Evolutionary conservation across 257 asterid species (phyloP), one percentile per base, ranked within the genome.

Genomic region (Prunella vulgaris): DNA sequence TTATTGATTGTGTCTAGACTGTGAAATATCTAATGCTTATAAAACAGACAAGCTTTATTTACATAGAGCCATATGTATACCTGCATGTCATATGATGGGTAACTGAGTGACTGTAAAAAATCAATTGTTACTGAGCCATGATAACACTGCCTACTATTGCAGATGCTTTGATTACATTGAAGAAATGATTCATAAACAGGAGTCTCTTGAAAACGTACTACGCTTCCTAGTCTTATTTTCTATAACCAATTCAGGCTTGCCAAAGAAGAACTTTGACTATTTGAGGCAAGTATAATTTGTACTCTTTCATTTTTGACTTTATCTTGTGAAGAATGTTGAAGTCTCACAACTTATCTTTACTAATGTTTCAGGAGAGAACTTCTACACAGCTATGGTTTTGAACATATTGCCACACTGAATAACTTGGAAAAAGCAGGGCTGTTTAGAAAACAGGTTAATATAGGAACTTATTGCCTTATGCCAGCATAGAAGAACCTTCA

Each of bases 321-420:
- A 21, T 37, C 42, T 30, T 20, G 21, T 49, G 35, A 46, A 68
- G 30, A 46, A 7, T 49, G 46, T 53, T 69, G 12, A 30, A 28
- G 8, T 37, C 27, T 57, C 53, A 14, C 22, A 35, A 22, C 27
- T 58, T 52, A 27, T 30, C 56, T 60, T 75, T 74, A 38, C 64
- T 27, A 68, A 42, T 63, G 69, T 62, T 60, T 77, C 84, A 90
- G 99, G 94, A 87, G 93, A 77, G 99, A 93, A 80, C 72, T 93
- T 70, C 97, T 93, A 83, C 97, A 90, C 78, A 90, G 96, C 90
- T 93, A 93, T 82, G 99, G 99, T 57, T 91, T 87, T 66, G 99
- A 93, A 86, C 96, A 93, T 81, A 83, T 87, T 70, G 84, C 90
- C 44, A 93, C 99, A 28, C 84, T 93, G 71, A 80, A 79, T 80